Percentiles rank a stretch among this genome's conserved stretches.
Evolutionary conservation across 805 yeast genomes (phyloP).

Genomic region (Scheffersomyces ergatensis): DNA sequence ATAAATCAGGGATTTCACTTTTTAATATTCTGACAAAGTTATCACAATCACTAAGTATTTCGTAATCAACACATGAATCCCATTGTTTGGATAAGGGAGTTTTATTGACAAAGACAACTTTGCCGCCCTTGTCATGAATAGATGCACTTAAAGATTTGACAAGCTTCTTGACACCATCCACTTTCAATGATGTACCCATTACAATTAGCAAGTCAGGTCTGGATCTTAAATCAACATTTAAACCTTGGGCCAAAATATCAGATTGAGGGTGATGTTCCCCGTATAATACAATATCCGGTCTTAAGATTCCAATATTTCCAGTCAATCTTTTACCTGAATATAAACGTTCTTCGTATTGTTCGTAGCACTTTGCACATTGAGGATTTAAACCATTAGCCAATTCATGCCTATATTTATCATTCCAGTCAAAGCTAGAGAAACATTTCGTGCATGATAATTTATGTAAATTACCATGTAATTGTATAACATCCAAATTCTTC

Average conservation of each 20-base stretch:
- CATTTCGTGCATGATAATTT: constrained; percentile 76
- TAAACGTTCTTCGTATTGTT: constrained; percentile 52
- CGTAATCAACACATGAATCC: constrained; percentile 75
- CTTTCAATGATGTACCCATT: constrained; percentile 90
- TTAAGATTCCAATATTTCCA: constrained; percentile 67
- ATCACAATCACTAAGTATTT: constrained; percentile 79
- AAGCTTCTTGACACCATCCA: constrained; percentile 80
- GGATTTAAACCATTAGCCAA: constrained; percentile 69
- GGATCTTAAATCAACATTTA: constrained; percentile 60
- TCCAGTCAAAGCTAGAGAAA: constrained; percentile 60
- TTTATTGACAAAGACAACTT: constrained; percentile 73
- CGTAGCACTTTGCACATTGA: constrained; percentile 69
- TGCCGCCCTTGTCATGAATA: constrained; percentile 77
- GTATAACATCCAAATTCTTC: constrained; percentile 75
- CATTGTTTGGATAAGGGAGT: constrained; percentile 65
- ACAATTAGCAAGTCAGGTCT: constrained; percentile 80
- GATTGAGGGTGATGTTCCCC: constrained; percentile 93
- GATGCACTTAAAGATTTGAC: constrained; percentile 67
- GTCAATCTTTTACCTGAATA: constrained; percentile 71
- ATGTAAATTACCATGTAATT: constrained; percentile 87
- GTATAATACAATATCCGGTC: constrained; percentile 89
- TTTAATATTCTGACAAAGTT: constrained; percentile 63
- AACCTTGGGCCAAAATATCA: constrained; percentile 71
- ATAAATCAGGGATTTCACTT: constrained; percentile 56
- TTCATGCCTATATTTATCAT: constrained; percentile 40